Evolutionary conservation across 2,329 filamentous ascomycete species (phyloP).

Genomic region (Trichophyton verrucosum): DNA sequence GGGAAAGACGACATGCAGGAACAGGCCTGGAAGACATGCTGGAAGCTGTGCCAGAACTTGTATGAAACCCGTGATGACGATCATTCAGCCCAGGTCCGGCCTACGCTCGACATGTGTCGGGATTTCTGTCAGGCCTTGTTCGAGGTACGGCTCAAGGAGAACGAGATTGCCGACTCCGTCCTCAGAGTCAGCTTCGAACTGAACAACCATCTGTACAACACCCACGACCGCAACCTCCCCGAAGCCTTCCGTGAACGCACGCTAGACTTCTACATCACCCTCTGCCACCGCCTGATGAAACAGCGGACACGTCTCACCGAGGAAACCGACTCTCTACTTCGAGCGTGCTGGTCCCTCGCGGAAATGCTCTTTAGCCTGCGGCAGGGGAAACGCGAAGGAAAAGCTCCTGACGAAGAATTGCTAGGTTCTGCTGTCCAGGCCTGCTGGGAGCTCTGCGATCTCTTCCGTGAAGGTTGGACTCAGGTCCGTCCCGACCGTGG

Average conservation of each 20-base stretch:
- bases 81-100: slow-evolving; percentile 53
- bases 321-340: slow-evolving; percentile 71
- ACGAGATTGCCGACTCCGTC: slow-evolving; percentile 73
- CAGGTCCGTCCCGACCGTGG: slow-evolving; percentile 74
- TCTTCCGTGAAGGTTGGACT: slow-evolving; percentile 86
- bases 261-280: slow-evolving; percentile 82
- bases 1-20: slow-evolving; percentile 67
- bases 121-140: slow-evolving; percentile 89
- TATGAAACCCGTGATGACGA: slow-evolving; percentile 70
- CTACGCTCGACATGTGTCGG: slow-evolving; percentile 73
- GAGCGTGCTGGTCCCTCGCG: slow-evolving; percentile 78
- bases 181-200: slow-evolving; percentile 86
- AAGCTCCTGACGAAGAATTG: slow-evolving; percentile 65
- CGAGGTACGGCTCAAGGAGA: slow-evolving; percentile 64
- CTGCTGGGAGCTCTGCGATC: slow-evolving; percentile 88
- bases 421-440: slow-evolving; percentile 80
- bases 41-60: slow-evolving; percentile 79
- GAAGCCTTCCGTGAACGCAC: slow-evolving; percentile 82
- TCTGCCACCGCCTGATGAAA: slow-evolving; percentile 95
- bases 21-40: slow-evolving; percentile 85
- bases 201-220: slow-evolving; percentile 90
- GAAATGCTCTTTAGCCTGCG: slow-evolving; percentile 88
- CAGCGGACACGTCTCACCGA: slow-evolving; percentile 65
- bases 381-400: slow-evolving; percentile 65
- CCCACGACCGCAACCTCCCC: slow-evolving; percentile 70